Percentiles rank a stretch among this genome's conserved stretches.
Conservation (phyloP, 176 grass and related monocot genomes). For the Lolium perenne region DNA sequence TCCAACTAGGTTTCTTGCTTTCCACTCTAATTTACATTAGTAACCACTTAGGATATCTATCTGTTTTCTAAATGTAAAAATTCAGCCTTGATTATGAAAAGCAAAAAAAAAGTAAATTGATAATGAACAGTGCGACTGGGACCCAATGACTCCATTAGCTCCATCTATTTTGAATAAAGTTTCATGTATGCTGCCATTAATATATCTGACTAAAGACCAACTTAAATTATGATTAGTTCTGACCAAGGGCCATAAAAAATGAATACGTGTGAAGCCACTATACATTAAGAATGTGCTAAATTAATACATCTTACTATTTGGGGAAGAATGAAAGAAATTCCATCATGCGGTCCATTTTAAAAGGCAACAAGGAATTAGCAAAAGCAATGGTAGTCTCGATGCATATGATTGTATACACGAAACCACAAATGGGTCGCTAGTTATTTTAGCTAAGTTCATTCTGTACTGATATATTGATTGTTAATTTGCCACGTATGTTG, state of each 20-base stretch:
- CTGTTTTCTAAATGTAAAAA: not conserved
- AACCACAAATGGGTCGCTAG: not conserved
- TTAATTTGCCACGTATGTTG: not conserved
- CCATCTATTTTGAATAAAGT: not conserved
- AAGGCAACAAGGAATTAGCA: not conserved
- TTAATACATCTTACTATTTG: not conserved
- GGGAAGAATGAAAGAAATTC: not conserved
- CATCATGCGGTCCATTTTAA: not conserved
- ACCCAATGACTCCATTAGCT: not conserved
- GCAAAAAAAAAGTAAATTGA: not conserved
- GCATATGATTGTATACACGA: not conserved
- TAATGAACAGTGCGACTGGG: not conserved
- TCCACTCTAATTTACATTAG: not conserved
- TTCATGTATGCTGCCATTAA: not conserved
- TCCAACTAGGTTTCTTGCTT: not conserved
- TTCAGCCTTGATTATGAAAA: not conserved
- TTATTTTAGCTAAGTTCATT: not conserved
- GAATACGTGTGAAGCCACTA: not conserved
- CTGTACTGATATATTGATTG: not conserved
- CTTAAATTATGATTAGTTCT: constrained; percentile 21
- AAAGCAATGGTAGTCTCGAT: not conserved
- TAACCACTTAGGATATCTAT: not conserved
- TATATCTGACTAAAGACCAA: not conserved
- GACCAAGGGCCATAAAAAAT: not conserved
- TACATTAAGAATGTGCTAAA: not conserved